Conservation (phyloP, 1,139 yeast genomes). For the Zhuliangozyma parablackwelliae region DNA sequence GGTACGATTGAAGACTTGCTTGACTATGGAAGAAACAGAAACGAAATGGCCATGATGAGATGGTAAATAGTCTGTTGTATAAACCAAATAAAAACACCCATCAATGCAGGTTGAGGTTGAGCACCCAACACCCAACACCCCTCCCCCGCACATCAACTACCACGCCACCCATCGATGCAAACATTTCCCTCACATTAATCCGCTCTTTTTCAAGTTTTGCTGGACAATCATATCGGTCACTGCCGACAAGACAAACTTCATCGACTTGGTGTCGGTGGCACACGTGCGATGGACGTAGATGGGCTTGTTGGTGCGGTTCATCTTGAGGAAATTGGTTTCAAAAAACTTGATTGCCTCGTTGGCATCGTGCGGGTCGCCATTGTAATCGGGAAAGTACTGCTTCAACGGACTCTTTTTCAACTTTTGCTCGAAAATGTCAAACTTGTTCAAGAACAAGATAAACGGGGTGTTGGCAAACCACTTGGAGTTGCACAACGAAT, state of each 20-base stretch:
- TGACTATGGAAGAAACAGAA: conserved; percentile 82
- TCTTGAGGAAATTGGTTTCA: conserved; percentile 56
- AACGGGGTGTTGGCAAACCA: conserved; percentile 88
- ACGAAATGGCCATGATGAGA: conserved; percentile 86
- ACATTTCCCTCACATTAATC: conserved; percentile 50
- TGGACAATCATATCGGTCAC: conserved; percentile 89
- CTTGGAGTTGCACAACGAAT: conserved; percentile 75
- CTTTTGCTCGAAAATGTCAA: conserved; percentile 75
- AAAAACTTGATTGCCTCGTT: conserved; percentile 65
- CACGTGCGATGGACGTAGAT: conserved; percentile 90
- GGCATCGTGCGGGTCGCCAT: conserved; percentile 57
- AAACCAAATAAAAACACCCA: no score
- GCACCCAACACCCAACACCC: no score
- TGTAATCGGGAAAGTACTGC: conserved; percentile 68
- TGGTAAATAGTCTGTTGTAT: conserved; percentile 28
- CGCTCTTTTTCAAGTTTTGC: conserved; percentile 77
- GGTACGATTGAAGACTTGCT: conserved; percentile 81
- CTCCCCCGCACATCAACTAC: no score
- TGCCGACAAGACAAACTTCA: conserved; percentile 87
- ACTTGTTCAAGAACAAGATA: conserved; percentile 82
- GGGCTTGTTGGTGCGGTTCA: conserved; percentile 66
- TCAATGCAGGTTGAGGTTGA: no score
- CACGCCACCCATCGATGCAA: no score
- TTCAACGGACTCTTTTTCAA: conserved; percentile 59
- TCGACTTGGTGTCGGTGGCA: conserved; percentile 87